Base-by-base conservation (phyloP, 345 rosid species). In the Erucastrum elatum region DNA sequence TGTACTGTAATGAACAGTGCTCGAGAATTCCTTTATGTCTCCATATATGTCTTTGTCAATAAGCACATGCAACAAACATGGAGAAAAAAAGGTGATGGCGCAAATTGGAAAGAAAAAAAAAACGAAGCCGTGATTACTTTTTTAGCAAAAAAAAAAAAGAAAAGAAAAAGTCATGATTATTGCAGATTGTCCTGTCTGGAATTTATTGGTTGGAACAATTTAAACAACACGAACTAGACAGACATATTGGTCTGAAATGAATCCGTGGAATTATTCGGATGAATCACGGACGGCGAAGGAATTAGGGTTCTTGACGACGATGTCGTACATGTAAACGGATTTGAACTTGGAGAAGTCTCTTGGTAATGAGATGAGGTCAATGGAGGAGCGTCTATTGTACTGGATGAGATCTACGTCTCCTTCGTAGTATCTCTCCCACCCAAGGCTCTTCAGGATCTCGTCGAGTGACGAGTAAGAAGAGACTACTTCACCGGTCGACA, bases 341-440 rank as follows among this genome's bases (percentile, higher is more conserved):
- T 6, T 6, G 5, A 34, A 34, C 37, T 34, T 34, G 37, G 6
- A 8, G 37, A 34, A 34, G 37, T 34, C 37, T 34, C 6, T 34
- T 34, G 37, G 37, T 7, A 92, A 90, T 6, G 97, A 90, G 71
- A 92, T 90, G 56, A 92, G 87, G 70, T 92, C 87, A n/a, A n/a
- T n/a, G 35, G 90, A 83, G 3, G 71, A 88, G 37, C 7, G 37
- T 55, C 86, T 90, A 76, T 88, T 93, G 85, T 88, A 92, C 41
- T 63, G 90, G 95, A 64, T 87, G 75, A 41, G 87, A 44, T 89
- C 84, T 6, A 87, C 77, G 15, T 81, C 87, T 10, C 85, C 79
- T 35, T 3, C 83, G n/a, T 92, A 92, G 88, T 90, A 6, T 6
- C 37, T 88, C 67, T 92, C 95, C 97, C 97, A 92, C 0, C 97